Percentiles rank a stretch among this genome's conserved stretches.
These are phyloP conservation scores for Saccharomycopsis amapae DNA, from an alignment of 805 yeast genomes.

Conservation along the genomic window DNA sequence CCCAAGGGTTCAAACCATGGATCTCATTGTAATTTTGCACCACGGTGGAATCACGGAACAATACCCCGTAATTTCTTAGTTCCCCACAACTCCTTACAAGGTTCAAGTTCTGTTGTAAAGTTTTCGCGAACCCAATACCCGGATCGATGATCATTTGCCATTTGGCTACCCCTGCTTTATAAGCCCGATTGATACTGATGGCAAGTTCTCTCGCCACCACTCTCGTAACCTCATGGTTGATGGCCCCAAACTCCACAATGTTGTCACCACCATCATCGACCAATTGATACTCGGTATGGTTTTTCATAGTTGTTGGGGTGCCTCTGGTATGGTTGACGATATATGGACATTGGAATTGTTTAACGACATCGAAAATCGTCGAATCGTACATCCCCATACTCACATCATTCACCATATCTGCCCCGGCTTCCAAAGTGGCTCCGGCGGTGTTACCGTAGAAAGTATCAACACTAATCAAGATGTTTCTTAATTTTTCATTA, in stretches of 20 bases:
- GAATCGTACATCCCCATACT: conserved; percentile 79
- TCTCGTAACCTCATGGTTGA: no score
- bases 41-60: conserved; percentile 24
- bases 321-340: conserved; percentile 85
- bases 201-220: conserved; percentile 69
- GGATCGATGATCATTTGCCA: conserved; percentile 95
- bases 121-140: conserved; percentile 95
- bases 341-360: conserved; percentile 60
- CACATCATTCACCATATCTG: conserved; percentile 87
- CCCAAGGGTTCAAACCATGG: conserved; percentile 4
- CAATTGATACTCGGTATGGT: conserved; percentile 42
- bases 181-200: conserved; percentile 47
- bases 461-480: conserved; percentile 79
- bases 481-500: conserved; percentile 32
- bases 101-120: conserved; percentile 57
- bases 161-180: conserved; percentile 56
- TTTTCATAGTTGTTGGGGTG: conserved; percentile 63
- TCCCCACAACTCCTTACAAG: conserved; percentile 45
- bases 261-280: conserved; percentile 17
- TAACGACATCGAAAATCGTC: conserved; percentile 60
- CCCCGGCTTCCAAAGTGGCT: conserved; percentile 64
- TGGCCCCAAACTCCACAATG: conserved; percentile 42
- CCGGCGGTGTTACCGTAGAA: conserved; percentile 72
- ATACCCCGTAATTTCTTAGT: conserved; percentile 42
- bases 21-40: conserved; percentile 22